Evolutionary conservation across 192 early-diverging fungal genomes (phyloP).

Genomic region (Haplosporangium gracile): DNA sequence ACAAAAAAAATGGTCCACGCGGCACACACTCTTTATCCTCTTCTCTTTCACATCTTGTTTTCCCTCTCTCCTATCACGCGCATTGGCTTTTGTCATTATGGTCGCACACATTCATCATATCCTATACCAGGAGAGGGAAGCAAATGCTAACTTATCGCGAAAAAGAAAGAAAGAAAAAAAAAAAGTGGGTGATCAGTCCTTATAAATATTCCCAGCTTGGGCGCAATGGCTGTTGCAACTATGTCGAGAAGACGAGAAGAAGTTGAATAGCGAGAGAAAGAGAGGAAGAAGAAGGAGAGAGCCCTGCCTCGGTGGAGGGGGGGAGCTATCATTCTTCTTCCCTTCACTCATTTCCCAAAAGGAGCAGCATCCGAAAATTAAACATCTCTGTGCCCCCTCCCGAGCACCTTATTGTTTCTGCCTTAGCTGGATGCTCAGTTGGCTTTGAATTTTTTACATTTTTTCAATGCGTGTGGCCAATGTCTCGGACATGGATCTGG

Average conservation of each 20-base stretch:
- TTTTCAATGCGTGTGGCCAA: neutral
- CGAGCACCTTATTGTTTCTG: neutral
- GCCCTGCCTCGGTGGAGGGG: neutral
- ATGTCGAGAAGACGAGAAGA: neutral
- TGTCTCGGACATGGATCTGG: constrained; percentile 14
- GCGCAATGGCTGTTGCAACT: neutral
- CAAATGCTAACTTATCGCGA: neutral
- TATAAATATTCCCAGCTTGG: neutral
- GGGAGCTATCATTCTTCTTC: neutral
- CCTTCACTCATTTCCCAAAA: constrained; percentile 14
- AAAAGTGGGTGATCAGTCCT: neutral
- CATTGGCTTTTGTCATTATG: neutral
- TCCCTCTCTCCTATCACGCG: neutral
- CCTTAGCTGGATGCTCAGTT: neutral
- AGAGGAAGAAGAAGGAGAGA: neutral
- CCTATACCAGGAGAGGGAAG: neutral
- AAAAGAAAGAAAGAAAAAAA: neutral
- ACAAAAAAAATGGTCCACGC: neutral
- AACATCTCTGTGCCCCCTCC: neutral
- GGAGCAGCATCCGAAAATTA: constrained; percentile 29
- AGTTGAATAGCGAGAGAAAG: neutral
- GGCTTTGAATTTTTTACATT: neutral
- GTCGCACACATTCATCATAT: neutral
- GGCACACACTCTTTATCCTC: no score
- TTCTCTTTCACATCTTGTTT: neutral